phyloP scores from a whole-genome alignment of 345 rosid species.

The Ceriops decandra region DNA sequence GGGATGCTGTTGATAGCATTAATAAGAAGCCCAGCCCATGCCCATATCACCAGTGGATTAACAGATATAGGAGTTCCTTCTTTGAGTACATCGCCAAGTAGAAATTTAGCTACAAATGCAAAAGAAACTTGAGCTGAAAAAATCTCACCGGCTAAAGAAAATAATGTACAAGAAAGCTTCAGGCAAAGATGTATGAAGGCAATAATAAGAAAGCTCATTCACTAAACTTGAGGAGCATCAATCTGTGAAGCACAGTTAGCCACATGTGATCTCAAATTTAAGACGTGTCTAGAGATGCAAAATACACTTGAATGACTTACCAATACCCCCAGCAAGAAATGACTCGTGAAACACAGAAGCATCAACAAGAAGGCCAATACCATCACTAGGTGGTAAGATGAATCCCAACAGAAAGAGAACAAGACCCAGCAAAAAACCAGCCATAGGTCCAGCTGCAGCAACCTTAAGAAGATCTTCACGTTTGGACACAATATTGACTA shows the following conservation, averaged over 20 bases:
- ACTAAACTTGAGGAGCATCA: neutral
- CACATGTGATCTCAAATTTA: no score
- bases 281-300: neutral
- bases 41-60: conserved; percentile 86
- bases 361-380: conserved; percentile 79
- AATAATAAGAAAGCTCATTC: neutral
- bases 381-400: conserved; percentile 80
- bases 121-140: conserved; percentile 8
- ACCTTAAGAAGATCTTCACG: conserved; percentile 89
- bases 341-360: conserved; percentile 95
- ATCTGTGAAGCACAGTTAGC: neutral
- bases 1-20: conserved; percentile 96
- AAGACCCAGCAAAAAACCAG: conserved; percentile 82
- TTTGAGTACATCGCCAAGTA: conserved; percentile 76
- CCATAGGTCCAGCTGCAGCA: conserved; percentile 93
- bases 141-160: neutral
- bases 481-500: conserved; percentile 65
- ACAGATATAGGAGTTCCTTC: conserved; percentile 83
- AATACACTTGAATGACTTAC: conserved; percentile 38
- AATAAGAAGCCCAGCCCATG: conserved; percentile 93
- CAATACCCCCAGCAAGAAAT: conserved; percentile 79
- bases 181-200: neutral
- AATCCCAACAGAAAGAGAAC: conserved; percentile 74
- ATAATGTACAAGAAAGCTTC: neutral
- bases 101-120: conserved; percentile 61